Base-by-base conservation (phyloP, 2,329 filamentous ascomycete species). In the Biscogniauxia sp. region DNA sequence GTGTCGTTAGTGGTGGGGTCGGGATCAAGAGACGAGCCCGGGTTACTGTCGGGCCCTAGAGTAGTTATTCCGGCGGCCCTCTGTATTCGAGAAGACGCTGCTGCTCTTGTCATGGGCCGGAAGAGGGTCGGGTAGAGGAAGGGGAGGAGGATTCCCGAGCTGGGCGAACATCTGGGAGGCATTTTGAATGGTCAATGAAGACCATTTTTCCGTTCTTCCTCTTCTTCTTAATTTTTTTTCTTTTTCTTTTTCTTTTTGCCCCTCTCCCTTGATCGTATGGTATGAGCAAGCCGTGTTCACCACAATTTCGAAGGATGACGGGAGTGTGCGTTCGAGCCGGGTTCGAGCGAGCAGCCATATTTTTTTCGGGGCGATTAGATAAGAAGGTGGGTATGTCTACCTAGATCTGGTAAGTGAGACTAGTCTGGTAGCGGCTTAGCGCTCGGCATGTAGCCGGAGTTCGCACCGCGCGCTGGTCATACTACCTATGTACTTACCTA, bases 41-140 rank as follows among this genome's bases (percentile, higher is more conserved):
- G 28, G 51, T 67, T 63, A 51, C 55, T 59, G 26, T 37, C 32
- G 51, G 60, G 65, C 64, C 68, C 66, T 53, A 67, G 64, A 58
- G 66, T 64, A 52, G 71, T 69, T 60, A 73, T 58, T 20, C 62
- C 53, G 26, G n/a, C n/a, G 11, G 68, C 66, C 58, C 70, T 69
- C 37, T 66, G 57, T 51, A 66, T 45, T 20, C 67, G 68, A 59
- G 70, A 66, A 60, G 68, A 64, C 60, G 69, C 62, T n/a, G 37
- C 37, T n/a, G 37, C 5, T 45, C 37, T 15, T n/a, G 37, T 45
- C 37, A 45, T 45, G n/a, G 67, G 61, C 23, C 73, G 71, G 59
- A 77, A 77, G 2, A 83, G 66, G 0, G 77, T 77, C 9, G 82
- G 82, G 58, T 84, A 84, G 3, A 85, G 77, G 64, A 85, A 84